Conservation (phyloP, 805 yeast species). For the Wickerhamomyces chaumierensis region DNA sequence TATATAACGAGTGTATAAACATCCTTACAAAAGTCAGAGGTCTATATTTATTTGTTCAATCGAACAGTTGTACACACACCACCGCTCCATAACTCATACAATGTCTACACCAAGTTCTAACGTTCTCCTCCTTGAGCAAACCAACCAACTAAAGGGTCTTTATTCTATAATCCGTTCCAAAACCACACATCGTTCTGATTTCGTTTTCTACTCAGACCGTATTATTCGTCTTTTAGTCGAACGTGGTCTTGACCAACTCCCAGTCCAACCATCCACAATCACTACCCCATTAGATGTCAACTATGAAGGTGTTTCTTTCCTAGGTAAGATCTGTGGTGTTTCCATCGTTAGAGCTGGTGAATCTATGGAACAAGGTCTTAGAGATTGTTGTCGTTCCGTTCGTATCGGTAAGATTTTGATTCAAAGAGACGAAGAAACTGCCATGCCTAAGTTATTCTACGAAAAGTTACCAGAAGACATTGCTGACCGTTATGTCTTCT, state of each 20-base stretch:
- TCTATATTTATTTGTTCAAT: too few relatives aligned
- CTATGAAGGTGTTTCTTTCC: slow-evolving; percentile 68
- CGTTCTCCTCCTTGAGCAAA: slow-evolving; percentile 69
- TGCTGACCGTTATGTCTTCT: slow-evolving; percentile 73
- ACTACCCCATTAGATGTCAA: slow-evolving; percentile 66
- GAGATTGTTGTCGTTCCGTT: slow-evolving; percentile 95
- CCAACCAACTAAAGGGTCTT: slow-evolving; percentile 80
- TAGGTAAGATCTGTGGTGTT: slow-evolving; percentile 95
- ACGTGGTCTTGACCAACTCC: slow-evolving; percentile 88
- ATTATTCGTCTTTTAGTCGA: slow-evolving; percentile 90
- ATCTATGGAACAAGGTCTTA: slow-evolving; percentile 95
- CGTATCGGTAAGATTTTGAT: slow-evolving; percentile 93
- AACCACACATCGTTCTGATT: slow-evolving; percentile 76
- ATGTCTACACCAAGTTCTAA: slow-evolving; percentile 24
- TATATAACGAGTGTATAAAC: too few relatives aligned
- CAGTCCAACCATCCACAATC: slow-evolving; percentile 61
- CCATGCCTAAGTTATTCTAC: slow-evolving; percentile 81
- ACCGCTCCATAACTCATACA: too few relatives aligned
- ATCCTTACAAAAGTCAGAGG: too few relatives aligned
- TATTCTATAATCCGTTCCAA: slow-evolving; percentile 85
- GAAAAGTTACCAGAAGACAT: slow-evolving; percentile 93
- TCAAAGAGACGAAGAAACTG: slow-evolving; percentile 97
- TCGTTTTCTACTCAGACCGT: slow-evolving; percentile 90
- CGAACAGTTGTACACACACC: too few relatives aligned
- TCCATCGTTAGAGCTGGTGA: slow-evolving; percentile 98